phyloP scores from a whole-genome alignment of 2,329 filamentous ascomycete genomes.

The Aplosporella prunicola region DNA sequence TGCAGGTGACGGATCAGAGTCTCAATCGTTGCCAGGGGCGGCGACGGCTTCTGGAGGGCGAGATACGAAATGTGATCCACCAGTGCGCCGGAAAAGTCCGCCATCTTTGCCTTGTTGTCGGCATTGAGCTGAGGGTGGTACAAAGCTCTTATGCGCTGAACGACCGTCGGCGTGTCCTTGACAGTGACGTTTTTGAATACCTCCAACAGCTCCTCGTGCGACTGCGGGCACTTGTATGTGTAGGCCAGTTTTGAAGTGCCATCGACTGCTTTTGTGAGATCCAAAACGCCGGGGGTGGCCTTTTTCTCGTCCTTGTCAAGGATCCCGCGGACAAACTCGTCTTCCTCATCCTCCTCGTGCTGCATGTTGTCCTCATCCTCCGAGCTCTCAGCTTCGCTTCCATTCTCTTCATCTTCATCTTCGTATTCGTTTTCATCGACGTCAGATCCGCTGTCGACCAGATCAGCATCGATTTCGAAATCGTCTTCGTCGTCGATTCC shows the following conservation, averaged over 20 bases:
- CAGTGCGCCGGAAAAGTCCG: slow-evolving; percentile 56
- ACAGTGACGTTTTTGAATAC: slow-evolving; percentile 53
- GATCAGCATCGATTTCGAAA: slow-evolving; percentile 80
- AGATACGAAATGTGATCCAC: slow-evolving; percentile 58
- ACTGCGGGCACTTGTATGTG: slow-evolving; percentile 77
- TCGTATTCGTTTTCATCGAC: slow-evolving; percentile 23
- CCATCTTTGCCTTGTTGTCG: slow-evolving; percentile 76
- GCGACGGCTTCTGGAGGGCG: slow-evolving; percentile 39
- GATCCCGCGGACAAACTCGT: slow-evolving; percentile 38
- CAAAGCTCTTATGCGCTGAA: slow-evolving; percentile 85
- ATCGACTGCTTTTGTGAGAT: slow-evolving; percentile 31
- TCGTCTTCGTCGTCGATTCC: slow-evolving; percentile 83
- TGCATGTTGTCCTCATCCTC: slow-evolving; percentile 25
- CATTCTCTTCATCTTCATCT: slow-evolving; percentile 20
- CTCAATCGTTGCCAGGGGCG: slow-evolving; percentile 63
- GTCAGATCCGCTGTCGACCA: slow-evolving; percentile 70
- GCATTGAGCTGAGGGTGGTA: slow-evolving; percentile 80
- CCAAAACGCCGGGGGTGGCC: slow-evolving; percentile 29
- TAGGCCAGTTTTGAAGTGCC: slow-evolving; percentile 54
- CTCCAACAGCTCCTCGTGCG: slow-evolving; percentile 61
- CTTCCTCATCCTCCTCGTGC: slow-evolving; percentile 34
- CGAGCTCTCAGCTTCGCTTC: slow-evolving; percentile 22
- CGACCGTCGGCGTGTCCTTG: slow-evolving; percentile 62
- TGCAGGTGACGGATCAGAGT: slow-evolving; percentile 81
- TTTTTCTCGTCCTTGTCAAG: slow-evolving; percentile 40